phyloP scores from a whole-genome alignment of 306 rosid genomes.

The Vigna radiata region DNA sequence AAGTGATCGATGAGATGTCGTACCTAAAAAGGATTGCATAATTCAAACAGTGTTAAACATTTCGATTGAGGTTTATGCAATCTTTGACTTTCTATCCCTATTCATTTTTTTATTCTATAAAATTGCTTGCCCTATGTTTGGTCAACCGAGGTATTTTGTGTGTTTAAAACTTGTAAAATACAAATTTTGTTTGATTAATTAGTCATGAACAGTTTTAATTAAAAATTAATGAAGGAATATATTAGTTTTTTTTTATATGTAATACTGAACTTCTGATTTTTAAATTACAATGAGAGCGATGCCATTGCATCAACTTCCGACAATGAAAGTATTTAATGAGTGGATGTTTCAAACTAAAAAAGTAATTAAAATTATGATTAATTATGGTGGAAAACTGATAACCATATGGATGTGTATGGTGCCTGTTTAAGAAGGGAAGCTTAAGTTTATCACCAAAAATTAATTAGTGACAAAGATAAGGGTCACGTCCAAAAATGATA shows the following conservation, averaged over 20 bases:
- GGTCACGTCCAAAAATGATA: background rate
- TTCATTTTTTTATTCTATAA: background rate
- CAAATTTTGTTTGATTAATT: no score
- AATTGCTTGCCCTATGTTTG: background rate
- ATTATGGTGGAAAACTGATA: background rate
- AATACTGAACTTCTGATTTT: no score
- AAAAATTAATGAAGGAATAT: no score
- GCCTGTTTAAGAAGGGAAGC: background rate
- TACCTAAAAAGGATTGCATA: background rate
- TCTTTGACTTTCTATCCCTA: background rate
- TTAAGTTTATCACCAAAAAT: background rate
- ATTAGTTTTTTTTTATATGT: no score
- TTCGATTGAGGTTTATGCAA: background rate
- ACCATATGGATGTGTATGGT: background rate
- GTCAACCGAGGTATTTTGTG: background rate
- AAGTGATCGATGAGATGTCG: background rate
- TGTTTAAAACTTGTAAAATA: no score
- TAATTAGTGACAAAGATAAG: slow-evolving; percentile 9
- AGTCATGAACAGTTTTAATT: no score
- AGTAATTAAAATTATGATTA: background rate
- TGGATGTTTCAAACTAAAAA: background rate
- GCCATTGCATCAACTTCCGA: no score
- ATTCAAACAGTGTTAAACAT: background rate
- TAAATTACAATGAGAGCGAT: no score
- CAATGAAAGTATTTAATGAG: background rate